These are phyloP conservation scores for Coemansia sp. DNA, from an alignment of 192 early-diverging fungal species.

Conservation along the genomic window DNA sequence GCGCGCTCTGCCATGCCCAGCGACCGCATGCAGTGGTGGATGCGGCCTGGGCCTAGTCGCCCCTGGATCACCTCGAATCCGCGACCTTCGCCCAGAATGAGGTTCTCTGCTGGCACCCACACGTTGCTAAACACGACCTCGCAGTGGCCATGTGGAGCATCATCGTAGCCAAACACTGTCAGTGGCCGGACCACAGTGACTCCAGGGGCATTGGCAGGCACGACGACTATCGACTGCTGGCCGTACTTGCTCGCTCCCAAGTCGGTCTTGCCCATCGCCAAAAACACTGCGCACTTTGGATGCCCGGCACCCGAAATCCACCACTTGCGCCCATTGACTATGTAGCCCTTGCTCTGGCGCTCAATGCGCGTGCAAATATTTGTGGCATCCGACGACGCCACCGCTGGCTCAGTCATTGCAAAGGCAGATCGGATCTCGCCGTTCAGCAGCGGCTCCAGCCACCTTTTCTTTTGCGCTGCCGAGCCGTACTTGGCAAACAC, in stretches of 20 bases:
- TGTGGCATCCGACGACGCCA: conserved; percentile 96
- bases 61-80: conserved; percentile 99
- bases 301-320: conserved; percentile 98
- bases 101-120: conserved; percentile 79
- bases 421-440: conserved; percentile 95
- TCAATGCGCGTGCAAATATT: conserved; percentile 89
- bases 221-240: conserved; percentile 89
- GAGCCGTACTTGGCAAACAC: conserved; percentile 95
- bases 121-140: conserved; percentile 92
- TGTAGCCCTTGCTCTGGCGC: conserved; percentile 62
- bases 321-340: conserved; percentile 90
- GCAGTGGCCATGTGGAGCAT: conserved; percentile 94
- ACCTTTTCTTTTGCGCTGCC: conserved; percentile 74
- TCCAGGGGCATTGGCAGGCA: conserved; percentile 81
- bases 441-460: conserved; percentile 79
- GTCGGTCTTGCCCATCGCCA: conserved; percentile 87
- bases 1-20: conserved; percentile 93
- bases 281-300: conserved; percentile 86
- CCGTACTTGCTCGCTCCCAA: conserved; percentile 63
- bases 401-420: conserved; percentile 96
- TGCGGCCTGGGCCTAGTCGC: conserved; percentile 87
- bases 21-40: conserved; percentile 97
- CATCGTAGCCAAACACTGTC: conserved; percentile 91
- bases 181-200: conserved; percentile 81
- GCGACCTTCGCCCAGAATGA: conserved; percentile 93